A percentile compares a stretch with the other conserved stretches of the same genome.
Conservation (phyloP, 2,329 filamentous ascomycete species). For the Ophiostoma sp. region DNA sequence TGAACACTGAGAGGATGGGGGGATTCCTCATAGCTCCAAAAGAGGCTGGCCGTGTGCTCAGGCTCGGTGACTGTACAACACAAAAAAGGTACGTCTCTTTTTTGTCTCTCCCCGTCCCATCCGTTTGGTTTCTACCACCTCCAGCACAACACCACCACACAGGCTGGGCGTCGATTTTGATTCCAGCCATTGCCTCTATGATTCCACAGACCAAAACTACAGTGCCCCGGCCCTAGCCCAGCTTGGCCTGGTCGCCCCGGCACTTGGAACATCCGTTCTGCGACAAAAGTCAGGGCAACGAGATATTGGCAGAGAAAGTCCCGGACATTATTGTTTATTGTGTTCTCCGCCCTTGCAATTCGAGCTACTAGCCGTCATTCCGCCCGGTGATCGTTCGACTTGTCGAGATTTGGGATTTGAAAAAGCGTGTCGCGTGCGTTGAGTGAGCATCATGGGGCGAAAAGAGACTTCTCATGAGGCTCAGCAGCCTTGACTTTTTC, state of each 20-base stretch:
- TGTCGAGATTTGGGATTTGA: not conserved
- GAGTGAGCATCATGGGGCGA: not conserved
- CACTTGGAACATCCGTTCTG: conserved; percentile 5
- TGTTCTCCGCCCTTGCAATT: not conserved
- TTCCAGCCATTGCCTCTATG: conserved; percentile 5
- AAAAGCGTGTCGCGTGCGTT: not conserved
- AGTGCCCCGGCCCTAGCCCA: not conserved
- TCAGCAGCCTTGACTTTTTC: not conserved
- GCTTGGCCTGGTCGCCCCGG: conserved; percentile 9
- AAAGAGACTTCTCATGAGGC: not conserved
- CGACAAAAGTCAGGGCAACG: not conserved
- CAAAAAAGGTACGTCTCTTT: not conserved
- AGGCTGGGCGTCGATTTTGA: not conserved
- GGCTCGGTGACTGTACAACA: not conserved
- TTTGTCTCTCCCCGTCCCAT: not conserved
- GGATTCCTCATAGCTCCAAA: not conserved
- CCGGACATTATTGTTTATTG: not conserved
- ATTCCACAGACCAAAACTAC: not conserved
- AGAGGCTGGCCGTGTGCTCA: not conserved
- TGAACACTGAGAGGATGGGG: not conserved
- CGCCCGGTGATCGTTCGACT: not conserved
- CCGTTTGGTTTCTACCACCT: conserved; percentile 17
- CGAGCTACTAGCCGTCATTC: not conserved
- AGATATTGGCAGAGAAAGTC: not conserved
- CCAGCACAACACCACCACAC: not conserved